These are phyloP conservation scores for Pleurotus tuoliensis DNA, from an alignment of 768 basidiomycete genomes.

Conservation along the genomic window DNA sequence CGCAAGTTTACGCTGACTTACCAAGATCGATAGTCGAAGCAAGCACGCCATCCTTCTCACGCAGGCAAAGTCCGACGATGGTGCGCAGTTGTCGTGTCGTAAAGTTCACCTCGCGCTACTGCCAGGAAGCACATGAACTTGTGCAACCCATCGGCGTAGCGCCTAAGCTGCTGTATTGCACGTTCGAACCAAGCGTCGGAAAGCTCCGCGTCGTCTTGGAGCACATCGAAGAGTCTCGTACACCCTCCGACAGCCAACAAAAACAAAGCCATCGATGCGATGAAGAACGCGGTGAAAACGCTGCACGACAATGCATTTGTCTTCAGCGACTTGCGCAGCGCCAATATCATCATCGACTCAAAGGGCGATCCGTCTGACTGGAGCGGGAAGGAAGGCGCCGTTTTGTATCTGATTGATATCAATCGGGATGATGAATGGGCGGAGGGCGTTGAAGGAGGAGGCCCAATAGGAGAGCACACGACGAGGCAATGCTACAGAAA, in stretches of 20 bases:
- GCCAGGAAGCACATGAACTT: not conserved
- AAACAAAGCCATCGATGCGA: not conserved
- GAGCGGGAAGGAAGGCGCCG: not conserved
- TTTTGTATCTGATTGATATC: not conserved
- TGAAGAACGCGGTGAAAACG: not conserved
- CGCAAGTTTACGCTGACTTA: not conserved
- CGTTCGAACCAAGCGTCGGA: not conserved
- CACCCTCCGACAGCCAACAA: not conserved
- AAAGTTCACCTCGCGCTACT: not conserved
- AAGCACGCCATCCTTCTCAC: not conserved
- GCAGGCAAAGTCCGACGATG: not conserved
- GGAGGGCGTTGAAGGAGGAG: not conserved
- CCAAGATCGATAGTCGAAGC: not conserved
- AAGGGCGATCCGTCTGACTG: not conserved
- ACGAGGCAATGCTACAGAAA: not conserved
- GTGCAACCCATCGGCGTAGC: not conserved
- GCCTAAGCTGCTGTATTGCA: not conserved
- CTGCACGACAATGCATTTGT: not conserved
- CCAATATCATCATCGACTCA: not conserved
- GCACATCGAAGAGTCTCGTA: not conserved
- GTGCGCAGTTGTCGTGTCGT: not conserved
- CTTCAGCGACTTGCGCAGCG: not conserved
- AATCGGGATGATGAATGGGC: not conserved
- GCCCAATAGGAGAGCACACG: not conserved
- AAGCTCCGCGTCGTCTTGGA: not conserved